phyloP scores from a whole-genome alignment of 805 yeast species.

The Wickerhamiella brachini region DNA sequence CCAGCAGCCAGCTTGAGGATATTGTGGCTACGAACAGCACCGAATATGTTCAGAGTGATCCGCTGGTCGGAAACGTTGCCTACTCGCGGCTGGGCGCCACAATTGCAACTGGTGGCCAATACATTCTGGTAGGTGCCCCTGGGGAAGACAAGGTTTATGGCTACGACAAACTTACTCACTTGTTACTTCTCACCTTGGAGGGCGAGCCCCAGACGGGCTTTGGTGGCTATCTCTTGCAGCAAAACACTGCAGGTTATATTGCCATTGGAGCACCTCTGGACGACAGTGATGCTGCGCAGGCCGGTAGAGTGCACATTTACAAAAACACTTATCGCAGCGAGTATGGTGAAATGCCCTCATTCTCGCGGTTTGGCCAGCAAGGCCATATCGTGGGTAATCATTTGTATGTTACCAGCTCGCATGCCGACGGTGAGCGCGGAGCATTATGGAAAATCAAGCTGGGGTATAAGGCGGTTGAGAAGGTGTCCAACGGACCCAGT shows the following conservation, averaged over 20 bases:
- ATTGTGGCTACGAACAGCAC: not conserved
- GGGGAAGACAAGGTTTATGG: slow-evolving; percentile 29
- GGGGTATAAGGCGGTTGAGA: slow-evolving; percentile 17
- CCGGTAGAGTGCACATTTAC: slow-evolving; percentile 33
- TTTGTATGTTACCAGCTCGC: slow-evolving; percentile 32
- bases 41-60: not conserved
- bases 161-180: slow-evolving; percentile 20
- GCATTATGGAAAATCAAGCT: slow-evolving; percentile 32
- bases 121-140: slow-evolving; percentile 27
- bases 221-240: slow-evolving; percentile 19
- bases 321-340: slow-evolving; percentile 14
- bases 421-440: slow-evolving; percentile 30
- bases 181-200: slow-evolving; percentile 8
- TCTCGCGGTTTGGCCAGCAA: slow-evolving; percentile 25
- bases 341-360: slow-evolving; percentile 10
- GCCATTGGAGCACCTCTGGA: slow-evolving; percentile 22
- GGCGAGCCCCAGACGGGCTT: slow-evolving; percentile 14
- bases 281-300: slow-evolving; percentile 15
- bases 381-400: slow-evolving; percentile 16
- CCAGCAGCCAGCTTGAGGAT: slow-evolving; percentile 19
- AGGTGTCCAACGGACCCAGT: slow-evolving; percentile 15
- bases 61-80: not conserved
- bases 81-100: slow-evolving; percentile 34
- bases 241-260: slow-evolving; percentile 19
- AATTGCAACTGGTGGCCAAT: slow-evolving; percentile 20